Evolutionary conservation across 345 rosid genomes (phyloP), one percentile per base, ranked within the genome.

Genomic region (Trapa bicornis): DNA sequence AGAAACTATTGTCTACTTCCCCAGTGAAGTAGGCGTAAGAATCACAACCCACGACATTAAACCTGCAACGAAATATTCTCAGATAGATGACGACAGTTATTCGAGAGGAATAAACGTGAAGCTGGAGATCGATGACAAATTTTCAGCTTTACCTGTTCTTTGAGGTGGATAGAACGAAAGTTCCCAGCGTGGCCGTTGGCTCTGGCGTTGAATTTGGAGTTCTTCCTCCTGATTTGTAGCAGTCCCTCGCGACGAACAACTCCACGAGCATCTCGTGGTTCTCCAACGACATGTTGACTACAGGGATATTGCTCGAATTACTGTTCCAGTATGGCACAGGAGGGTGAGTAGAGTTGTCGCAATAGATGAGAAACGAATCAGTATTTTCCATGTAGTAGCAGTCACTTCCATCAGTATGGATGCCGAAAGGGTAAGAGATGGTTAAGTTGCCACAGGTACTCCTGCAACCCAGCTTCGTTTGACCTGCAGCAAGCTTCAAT

Each of bases 391-490:
- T 37, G 32, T 61, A 58, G 73, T 71, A 77, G 43, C 83, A 22
- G 0, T 0, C 29, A 0, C 79, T 17, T 57, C 81, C 48, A 68
- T 22, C 65, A 3, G 66, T 61, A 1, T 29, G 4, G 16, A 68
- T 66, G 33, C 87, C 87, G 64, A 83, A 81, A 6, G 82, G 85
- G 29, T 68, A 81, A 12, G 85, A 85, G 67, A 81, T 72, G 66
- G 38, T 38, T 12, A 77, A 37, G 35, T 71, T 65, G 38, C 85
- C 83, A 15, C 85, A 84, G 22, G 11, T 29, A 39, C 66, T 75
- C 53, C 37, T 61, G 56, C 84, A 81, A 8, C 66, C 74, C 38
- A 64, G 33, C 17, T 3, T 37, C 29, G 47, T 5, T 45, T 45
- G 47, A 45, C 11, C 47, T 45, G 47, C 47, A 1, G 10, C 10